phyloP scores from a whole-genome alignment of 352 stramenopile species.

The Phytophthora cryptogea region DNA sequence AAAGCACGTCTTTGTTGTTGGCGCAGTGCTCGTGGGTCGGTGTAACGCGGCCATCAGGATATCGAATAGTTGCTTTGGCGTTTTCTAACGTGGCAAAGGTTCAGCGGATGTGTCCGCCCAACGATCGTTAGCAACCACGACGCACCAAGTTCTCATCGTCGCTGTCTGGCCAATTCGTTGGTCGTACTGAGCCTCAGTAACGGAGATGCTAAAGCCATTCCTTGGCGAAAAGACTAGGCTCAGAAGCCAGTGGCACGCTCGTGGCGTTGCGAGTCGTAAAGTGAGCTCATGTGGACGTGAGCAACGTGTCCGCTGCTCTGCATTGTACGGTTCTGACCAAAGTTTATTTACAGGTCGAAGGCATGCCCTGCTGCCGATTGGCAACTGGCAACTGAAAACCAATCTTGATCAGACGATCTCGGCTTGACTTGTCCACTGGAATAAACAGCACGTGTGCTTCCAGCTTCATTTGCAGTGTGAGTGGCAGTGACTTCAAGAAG shows the following conservation, averaged over 20 bases:
- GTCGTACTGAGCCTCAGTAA: not conserved
- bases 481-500: not conserved
- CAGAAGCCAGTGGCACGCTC: slow-evolving; percentile 10
- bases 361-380: not conserved
- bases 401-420: too few species aligned
- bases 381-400: not conserved
- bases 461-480: not conserved
- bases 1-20: too few species aligned
- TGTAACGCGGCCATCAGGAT: not conserved
- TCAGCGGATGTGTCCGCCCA: not conserved
- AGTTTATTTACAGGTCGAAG: too few species aligned
- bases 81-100: not conserved
- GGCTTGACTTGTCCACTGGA: too few species aligned
- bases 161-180: not conserved
- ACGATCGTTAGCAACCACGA: not conserved
- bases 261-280: not conserved
- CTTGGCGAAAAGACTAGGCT: slow-evolving; percentile 4
- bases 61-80: not conserved
- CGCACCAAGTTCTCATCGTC: not conserved
- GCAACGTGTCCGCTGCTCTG: not conserved
- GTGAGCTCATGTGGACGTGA: too few species aligned
- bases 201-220: not conserved
- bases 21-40: too few species aligned
- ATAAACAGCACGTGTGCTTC: too few species aligned
- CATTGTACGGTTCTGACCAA: too few species aligned